Base-by-base conservation (phyloP, 129 eudicot species). In the Scalesia atractyloides region DNA sequence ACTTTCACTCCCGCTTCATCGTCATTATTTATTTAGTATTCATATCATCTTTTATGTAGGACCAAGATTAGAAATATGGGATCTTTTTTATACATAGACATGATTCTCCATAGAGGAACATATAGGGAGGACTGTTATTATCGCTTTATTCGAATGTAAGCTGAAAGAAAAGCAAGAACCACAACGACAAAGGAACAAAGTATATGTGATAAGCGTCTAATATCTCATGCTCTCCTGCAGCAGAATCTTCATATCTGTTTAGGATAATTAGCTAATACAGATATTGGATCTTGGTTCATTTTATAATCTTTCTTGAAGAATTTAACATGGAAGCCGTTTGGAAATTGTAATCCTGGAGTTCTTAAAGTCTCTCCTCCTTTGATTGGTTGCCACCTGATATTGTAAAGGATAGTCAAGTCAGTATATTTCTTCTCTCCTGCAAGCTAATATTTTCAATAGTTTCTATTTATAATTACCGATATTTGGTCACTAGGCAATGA, bases 291-390 rank as follows among this genome's bases (percentile, higher is more conserved):
- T 47, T 12, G 4, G 22, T 15, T n/a, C 65, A 22, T 3, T 60
- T 57, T 57, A 54, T 54, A 47, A n/a, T 15, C 66, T 22, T 62
- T 62, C 46, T 62, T 17, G 15, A 81, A 75, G 54, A 91, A 14
- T 39, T 53, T 75, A 75, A 89, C 60, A 73, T 92, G 91, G 68
- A 82, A 76, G 30, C 97, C 94, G 12, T 86, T 81, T 58, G 96
- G 96, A 75, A 92, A 92, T 53, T 88, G 93, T 68, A 91, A 71
- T 14, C 93, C 96, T 16, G 97, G 97, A 62, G 89, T 86, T 22
- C 96, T 82, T 59, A 88, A 67, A 79, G 82, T 86, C 34, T 91
- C 87, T 70, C 96, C 97, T 44, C 91, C 95, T 82, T 72, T 79
- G 54, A 84, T 80, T 54, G 78, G 71, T 74, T 81, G 50, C 85